Percentiles rank a stretch among this genome's conserved stretches.
Conservation (phyloP, 2,329 filamentous ascomycete species). For the Ophiocordyceps camponoti-floridani region DNA sequence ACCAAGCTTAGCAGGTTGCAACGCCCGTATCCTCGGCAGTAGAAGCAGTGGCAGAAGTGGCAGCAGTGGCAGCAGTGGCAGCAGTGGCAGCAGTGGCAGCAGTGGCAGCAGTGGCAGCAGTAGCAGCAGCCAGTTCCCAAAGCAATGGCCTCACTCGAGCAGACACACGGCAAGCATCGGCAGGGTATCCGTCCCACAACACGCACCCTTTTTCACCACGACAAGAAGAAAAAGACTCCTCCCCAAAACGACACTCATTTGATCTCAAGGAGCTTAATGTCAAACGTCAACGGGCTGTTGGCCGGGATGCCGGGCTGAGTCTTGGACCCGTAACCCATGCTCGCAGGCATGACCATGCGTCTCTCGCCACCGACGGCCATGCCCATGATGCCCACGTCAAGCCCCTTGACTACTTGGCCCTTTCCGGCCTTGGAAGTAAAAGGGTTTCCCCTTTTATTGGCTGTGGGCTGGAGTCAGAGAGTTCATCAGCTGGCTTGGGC, state of each 20-base stretch:
- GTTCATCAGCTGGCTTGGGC: neutral
- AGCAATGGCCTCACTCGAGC: neutral
- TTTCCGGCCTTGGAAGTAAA: slow-evolving; percentile 90
- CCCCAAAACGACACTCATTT: too few species aligned
- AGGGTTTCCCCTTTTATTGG: slow-evolving; percentile 98
- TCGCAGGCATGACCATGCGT: slow-evolving; percentile 72
- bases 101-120: too few species aligned
- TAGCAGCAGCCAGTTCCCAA: too few species aligned
- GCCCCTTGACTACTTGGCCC: slow-evolving; percentile 96
- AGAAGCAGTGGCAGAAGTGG: too few species aligned
- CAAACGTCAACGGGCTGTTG: slow-evolving; percentile 85
- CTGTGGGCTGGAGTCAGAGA: slow-evolving; percentile 20
- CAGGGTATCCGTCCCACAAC: neutral
- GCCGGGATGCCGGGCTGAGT: slow-evolving; percentile 67
- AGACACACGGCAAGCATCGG: neutral
- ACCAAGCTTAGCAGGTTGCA: too few species aligned
- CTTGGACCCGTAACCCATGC: slow-evolving; percentile 80
- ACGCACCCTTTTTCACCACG: neutral
- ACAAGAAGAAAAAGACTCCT: neutral
- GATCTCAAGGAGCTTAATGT: slow-evolving; percentile 72
- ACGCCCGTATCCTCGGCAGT: too few species aligned
- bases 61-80: too few species aligned
- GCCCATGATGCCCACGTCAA: slow-evolving; percentile 86
- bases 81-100: too few species aligned
- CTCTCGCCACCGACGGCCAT: slow-evolving; percentile 92